phyloP scores from a whole-genome alignment of 1,284 basidiomycete species.

The Puccinia triticina region DNA sequence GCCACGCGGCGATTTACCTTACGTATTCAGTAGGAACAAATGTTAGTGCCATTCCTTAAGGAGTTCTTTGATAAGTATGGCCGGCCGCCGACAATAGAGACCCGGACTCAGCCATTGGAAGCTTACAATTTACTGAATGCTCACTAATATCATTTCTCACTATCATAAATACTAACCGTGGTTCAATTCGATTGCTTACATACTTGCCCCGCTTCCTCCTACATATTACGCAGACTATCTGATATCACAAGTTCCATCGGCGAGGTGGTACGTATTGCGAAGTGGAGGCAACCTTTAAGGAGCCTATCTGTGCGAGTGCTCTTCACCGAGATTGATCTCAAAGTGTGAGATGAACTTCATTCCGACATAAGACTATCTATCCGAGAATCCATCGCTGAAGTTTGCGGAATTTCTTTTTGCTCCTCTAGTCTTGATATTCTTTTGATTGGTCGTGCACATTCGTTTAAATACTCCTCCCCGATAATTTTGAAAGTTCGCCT shows the following conservation, averaged over 20 bases:
- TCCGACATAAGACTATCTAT: background rate
- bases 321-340: constrained; percentile 6
- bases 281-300: background rate
- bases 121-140: no score
- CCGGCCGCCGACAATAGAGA: no score
- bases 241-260: background rate
- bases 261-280: background rate
- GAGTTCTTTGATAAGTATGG: no score
- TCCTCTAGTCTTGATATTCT: background rate
- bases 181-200: no score
- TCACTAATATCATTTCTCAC: no score
- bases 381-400: background rate
- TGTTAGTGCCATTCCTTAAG: no score
- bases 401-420: background rate
- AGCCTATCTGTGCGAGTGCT: background rate
- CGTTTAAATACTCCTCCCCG: background rate
- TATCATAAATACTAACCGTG: no score
- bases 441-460: background rate
- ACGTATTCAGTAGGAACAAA: no score
- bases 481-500: background rate
- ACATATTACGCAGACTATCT: background rate
- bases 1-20: no score
- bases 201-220: background rate
- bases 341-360: background rate
- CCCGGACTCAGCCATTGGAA: no score